Conservation (phyloP, 192 early-diverging fungal genomes). For the Thoreauomyces humboldtii region DNA sequence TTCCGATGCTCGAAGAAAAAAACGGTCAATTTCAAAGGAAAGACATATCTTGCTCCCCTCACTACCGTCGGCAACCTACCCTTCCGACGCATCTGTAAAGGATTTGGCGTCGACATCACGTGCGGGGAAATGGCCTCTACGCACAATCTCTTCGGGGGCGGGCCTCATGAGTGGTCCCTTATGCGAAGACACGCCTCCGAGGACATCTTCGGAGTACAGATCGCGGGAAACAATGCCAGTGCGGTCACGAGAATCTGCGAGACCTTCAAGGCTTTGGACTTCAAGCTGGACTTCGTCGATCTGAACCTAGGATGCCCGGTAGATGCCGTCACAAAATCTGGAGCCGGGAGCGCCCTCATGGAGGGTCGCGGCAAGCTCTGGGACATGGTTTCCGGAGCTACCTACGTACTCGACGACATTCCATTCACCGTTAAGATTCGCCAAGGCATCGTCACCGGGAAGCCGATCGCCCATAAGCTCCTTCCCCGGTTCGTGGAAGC, state of each 20-base stretch:
- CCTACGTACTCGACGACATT: slow-evolving; percentile 60
- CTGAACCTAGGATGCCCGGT: slow-evolving; percentile 96
- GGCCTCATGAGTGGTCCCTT: slow-evolving; percentile 73
- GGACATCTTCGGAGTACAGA: slow-evolving; percentile 90
- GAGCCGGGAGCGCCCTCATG: slow-evolving; percentile 82
- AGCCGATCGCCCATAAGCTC: slow-evolving; percentile 69
- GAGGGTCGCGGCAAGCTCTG: slow-evolving; percentile 60
- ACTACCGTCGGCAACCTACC: slow-evolving; percentile 98
- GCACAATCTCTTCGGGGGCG: slow-evolving; percentile 33
- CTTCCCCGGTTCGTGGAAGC: slow-evolving; percentile 65
- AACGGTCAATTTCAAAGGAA: slow-evolving; percentile 74
- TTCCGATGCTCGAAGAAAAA: slow-evolving; percentile 55
- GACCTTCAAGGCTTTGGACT: slow-evolving; percentile 53
- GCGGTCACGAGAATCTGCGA: slow-evolving; percentile 65
- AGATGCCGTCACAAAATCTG: slow-evolving; percentile 77
- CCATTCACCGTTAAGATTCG: slow-evolving; percentile 91
- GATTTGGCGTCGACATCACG: slow-evolving; percentile 92
- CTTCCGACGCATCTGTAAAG: slow-evolving; percentile 92
- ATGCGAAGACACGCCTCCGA: slow-evolving; percentile 81
- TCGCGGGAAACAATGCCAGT: slow-evolving; percentile 66
- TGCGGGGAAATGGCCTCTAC: slow-evolving; percentile 90
- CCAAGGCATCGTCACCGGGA: slow-evolving; percentile 65
- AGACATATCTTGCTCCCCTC: slow-evolving; percentile 91
- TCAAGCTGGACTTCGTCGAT: slow-evolving; percentile 90
- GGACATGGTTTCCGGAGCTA: slow-evolving; percentile 75